These are phyloP conservation scores for Cryptomeria japonica DNA, from an alignment of 75 land plant species.

Conservation along the genomic window DNA sequence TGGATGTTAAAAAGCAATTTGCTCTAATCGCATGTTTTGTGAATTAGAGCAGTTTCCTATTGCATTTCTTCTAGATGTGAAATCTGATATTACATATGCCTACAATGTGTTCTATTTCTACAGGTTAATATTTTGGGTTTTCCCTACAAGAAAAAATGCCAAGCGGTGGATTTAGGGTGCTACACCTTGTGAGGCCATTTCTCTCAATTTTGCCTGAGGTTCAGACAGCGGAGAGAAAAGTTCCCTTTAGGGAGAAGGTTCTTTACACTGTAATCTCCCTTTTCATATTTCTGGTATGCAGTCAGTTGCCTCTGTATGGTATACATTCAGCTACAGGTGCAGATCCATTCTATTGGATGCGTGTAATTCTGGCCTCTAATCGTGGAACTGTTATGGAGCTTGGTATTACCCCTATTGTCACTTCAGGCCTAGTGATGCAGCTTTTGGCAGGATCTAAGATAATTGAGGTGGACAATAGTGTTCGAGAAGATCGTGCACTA, in stretches of 20 bases:
- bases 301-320: slow-evolving; percentile 84
- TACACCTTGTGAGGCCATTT: slow-evolving; percentile 78
- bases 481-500: slow-evolving; percentile 75
- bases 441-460: slow-evolving; percentile 75
- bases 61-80: background rate
- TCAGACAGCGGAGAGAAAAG: slow-evolving; percentile 65
- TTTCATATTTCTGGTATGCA: slow-evolving; percentile 75
- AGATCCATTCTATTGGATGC: slow-evolving; percentile 90
- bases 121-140: background rate
- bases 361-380: slow-evolving; percentile 76
- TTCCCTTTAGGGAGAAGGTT: slow-evolving; percentile 84
- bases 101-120: background rate
- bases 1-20: too few species aligned
- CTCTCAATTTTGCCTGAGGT: slow-evolving; percentile 75
- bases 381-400: slow-evolving; percentile 84
- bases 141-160: background rate
- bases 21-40: background rate
- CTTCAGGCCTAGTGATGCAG: slow-evolving; percentile 78
- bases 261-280: slow-evolving; percentile 73
- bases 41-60: background rate
- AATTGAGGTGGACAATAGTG: slow-evolving; percentile 83
- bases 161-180: slow-evolving; percentile 65
- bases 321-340: slow-evolving; percentile 81
- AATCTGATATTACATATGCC: background rate
- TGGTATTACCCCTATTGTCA: slow-evolving; percentile 79